These are phyloP conservation scores for Plasmodium yoelii DNA, from an alignment of 169 alveolate species.

Conservation along the genomic window DNA sequence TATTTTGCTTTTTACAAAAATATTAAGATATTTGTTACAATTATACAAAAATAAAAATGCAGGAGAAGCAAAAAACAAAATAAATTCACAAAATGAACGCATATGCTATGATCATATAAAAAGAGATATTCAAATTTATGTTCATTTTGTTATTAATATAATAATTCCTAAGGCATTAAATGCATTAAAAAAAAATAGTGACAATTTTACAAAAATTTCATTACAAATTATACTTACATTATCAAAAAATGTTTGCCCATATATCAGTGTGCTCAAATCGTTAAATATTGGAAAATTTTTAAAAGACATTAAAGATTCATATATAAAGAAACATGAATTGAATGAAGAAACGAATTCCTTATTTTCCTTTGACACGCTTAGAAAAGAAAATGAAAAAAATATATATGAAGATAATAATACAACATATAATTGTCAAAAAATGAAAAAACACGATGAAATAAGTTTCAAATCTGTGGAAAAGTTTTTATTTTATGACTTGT, in stretches of 20 bases:
- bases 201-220: constrained; percentile 62
- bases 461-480: constrained; percentile 33
- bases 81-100: background rate
- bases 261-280: constrained; percentile 13
- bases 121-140: constrained; percentile 34
- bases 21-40: constrained; percentile 18
- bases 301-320: constrained; percentile 24
- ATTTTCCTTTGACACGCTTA: constrained; percentile 17
- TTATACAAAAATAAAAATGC: background rate
- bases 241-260: constrained; percentile 50
- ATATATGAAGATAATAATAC: background rate
- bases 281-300: constrained; percentile 40
- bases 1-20: constrained; percentile 31
- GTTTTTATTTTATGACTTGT: constrained; percentile 49
- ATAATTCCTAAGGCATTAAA: constrained; percentile 72
- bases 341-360: constrained; percentile 4
- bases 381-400: background rate
- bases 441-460: background rate
- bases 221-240: constrained; percentile 46
- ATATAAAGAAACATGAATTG: constrained; percentile 25
- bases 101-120: background rate
- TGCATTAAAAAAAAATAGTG: constrained; percentile 52
- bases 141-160: constrained; percentile 59
- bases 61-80: background rate
- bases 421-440: background rate